Conservation (phyloP, 345 rosid genomes). For the Syzygium aromaticum region DNA sequence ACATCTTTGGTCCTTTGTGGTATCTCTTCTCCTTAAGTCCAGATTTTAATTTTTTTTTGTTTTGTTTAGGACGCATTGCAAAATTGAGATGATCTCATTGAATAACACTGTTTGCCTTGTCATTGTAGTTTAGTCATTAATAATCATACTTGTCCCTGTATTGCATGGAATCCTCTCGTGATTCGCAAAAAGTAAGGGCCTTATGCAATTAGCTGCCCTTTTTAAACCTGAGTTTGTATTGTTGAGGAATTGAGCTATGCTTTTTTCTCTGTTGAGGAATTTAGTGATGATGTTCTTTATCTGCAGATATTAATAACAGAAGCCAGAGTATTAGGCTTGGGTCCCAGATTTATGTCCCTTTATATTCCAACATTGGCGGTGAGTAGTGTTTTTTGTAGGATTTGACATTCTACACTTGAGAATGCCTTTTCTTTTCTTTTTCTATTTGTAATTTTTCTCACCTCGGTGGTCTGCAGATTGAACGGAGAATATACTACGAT, state of each 20-base stretch:
- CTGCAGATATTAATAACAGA: conserved; percentile 62
- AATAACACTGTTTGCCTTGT: background rate
- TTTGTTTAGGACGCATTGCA: background rate
- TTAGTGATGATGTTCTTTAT: background rate
- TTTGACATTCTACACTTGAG: background rate
- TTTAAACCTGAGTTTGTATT: background rate
- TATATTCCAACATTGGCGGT: conserved; percentile 72
- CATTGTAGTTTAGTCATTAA: background rate
- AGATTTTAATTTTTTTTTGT: background rate
- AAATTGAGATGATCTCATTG: background rate
- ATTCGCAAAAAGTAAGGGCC: background rate
- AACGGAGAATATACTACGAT: conserved; percentile 69
- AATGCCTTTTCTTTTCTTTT: background rate
- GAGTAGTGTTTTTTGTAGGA: conserved; percentile 12
- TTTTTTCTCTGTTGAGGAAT: background rate
- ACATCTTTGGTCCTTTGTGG: background rate
- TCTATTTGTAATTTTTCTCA: background rate
- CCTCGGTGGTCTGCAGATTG: conserved; percentile 36
- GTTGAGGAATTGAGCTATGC: background rate
- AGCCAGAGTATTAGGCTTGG: conserved; percentile 79
- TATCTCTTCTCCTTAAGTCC: background rate
- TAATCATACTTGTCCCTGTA: background rate
- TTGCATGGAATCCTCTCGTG: background rate
- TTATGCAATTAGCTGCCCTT: background rate
- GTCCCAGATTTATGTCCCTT: conserved; percentile 82